A percentile compares a stretch with the other conserved stretches of the same genome.
phyloP scores from a whole-genome alignment of 345 rosid genomes.

The Moringa oleifera region DNA sequence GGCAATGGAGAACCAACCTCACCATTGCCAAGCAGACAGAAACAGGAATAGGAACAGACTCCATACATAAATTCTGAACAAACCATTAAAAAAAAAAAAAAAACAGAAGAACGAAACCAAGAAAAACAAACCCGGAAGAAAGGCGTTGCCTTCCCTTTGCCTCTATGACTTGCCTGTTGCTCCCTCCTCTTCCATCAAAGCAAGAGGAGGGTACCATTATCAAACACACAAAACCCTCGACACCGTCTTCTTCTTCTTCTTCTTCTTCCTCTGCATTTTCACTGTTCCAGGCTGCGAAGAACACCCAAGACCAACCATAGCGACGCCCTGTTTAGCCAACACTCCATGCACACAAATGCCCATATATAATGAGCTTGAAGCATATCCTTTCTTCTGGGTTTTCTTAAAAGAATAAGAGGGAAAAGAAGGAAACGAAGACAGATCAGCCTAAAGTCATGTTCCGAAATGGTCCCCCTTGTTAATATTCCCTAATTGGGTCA shows the following conservation, averaged over 20 bases:
- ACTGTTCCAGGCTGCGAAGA: too few relatives aligned
- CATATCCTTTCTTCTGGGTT: background rate
- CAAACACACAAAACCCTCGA: too few relatives aligned
- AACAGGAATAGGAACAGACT: too few relatives aligned
- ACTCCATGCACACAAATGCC: background rate
- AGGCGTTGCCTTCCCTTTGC: conserved; percentile 26
- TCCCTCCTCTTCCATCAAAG: background rate
- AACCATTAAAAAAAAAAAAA: background rate
- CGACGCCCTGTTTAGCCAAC: conserved; percentile 2
- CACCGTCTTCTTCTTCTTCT: conserved; percentile 7
- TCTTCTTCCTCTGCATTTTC: too few relatives aligned
- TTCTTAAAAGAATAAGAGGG: background rate
- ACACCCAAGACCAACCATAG: too few relatives aligned
- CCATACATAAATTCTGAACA: too few relatives aligned
- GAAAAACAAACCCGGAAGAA: conserved; percentile 16
- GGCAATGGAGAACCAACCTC: too few relatives aligned
- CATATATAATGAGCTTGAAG: background rate
- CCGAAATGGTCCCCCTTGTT: background rate
- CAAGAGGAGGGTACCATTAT: conserved; percentile 1
- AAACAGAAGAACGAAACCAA: too few relatives aligned
- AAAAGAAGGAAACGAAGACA: background rate
- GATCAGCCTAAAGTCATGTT: background rate
- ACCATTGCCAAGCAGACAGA: too few relatives aligned
- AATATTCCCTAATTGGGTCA: background rate
- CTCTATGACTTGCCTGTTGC: conserved; percentile 14